Percentiles rank a stretch among this genome's conserved stretches.
Conservation (phyloP, 768 basidiomycete genomes). For the Pluteus cervinus region DNA sequence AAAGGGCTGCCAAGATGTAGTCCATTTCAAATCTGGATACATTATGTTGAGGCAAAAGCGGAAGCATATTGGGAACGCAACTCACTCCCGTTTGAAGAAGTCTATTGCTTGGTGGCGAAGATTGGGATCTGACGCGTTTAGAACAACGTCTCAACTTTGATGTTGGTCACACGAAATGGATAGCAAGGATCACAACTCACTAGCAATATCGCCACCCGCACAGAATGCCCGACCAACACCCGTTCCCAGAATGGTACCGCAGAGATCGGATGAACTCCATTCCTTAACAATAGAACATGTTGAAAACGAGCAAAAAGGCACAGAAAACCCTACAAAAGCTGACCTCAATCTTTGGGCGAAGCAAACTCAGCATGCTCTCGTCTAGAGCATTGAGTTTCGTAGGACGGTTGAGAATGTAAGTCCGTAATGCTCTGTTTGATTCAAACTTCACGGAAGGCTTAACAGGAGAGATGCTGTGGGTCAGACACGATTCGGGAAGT, state of each 20-base stretch:
- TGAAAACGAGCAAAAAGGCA: not conserved
- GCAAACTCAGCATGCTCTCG: constrained; percentile 64
- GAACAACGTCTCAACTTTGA: constrained; percentile 43
- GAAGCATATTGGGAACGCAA: constrained; percentile 17
- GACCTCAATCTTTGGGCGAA: constrained; percentile 76
- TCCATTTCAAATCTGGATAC: constrained; percentile 70
- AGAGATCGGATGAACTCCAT: constrained; percentile 62
- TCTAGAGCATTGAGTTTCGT: constrained; percentile 79
- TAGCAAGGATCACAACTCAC: constrained; percentile 41
- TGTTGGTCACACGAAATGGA: not conserved
- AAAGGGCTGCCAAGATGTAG: constrained; percentile 59
- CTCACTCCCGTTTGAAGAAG: constrained; percentile 89
- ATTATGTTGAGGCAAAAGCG: constrained; percentile 10
- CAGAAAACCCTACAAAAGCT: constrained; percentile 3
- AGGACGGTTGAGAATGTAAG: constrained; percentile 76
- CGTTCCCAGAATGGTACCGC: constrained; percentile 65
- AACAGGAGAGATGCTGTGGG: no score
- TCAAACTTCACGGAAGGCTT: constrained; percentile 64
- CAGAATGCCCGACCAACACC: constrained; percentile 81
- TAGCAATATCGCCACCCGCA: constrained; percentile 89
- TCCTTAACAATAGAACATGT: not conserved
- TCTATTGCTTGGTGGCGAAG: constrained; percentile 64
- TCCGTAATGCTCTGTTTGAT: constrained; percentile 55
- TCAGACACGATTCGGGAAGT: constrained; percentile 11
- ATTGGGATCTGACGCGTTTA: constrained; percentile 38